Base-by-base conservation (phyloP, 2,329 filamentous ascomycete species). In the Paramyrothecium sp. region DNA sequence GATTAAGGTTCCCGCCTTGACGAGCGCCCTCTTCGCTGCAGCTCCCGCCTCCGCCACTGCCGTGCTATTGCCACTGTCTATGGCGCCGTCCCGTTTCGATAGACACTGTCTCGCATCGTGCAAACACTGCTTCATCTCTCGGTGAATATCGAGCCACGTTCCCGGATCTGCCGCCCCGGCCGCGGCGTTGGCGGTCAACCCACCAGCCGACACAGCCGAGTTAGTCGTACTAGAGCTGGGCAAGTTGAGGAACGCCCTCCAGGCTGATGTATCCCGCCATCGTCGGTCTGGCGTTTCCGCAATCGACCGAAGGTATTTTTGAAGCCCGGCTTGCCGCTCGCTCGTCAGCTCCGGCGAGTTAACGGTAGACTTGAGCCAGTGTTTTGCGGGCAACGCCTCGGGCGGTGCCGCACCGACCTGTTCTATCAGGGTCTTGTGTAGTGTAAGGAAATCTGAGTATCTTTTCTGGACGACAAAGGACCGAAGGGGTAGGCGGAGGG, bases 401-500 rank as follows among this genome's bases (percentile, higher is more conserved):
- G 91, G 91, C 8, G 91, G 90, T 20, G 89, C 72, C 21, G 78
- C 69, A 64, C 86, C 86, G 56, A 88, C 82, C 53, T 85, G 77
- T 46, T 81, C 75, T 20, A 80, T 78, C 10, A 96, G 81, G 3
- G 82, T 74, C 30, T 78, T 72, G 74, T 95, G 85, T 17, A 96
- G 85, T 51, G 79, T 71, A 56, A 79, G 77, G 69, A 95, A 95
- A 70, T 95, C 91, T 54, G 88, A 91, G 78, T 94, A 96, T 66
- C 91, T 89, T 74, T 93, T 94, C 67, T 88, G 86, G 5, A 92
- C 80, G 62, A 89, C 88, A 65, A 89, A 90, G 4, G 89, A 89
- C 51, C 89, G 86, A 16, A 94, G 82, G 0, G 91, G 90, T 1
- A 92, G 86, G 53, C 89, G 87, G 58, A 95, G 80, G 21, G 86